Evolutionary conservation across 2,329 filamentous ascomycete species (phyloP).

Genomic region (Calonectria fujianensis): DNA sequence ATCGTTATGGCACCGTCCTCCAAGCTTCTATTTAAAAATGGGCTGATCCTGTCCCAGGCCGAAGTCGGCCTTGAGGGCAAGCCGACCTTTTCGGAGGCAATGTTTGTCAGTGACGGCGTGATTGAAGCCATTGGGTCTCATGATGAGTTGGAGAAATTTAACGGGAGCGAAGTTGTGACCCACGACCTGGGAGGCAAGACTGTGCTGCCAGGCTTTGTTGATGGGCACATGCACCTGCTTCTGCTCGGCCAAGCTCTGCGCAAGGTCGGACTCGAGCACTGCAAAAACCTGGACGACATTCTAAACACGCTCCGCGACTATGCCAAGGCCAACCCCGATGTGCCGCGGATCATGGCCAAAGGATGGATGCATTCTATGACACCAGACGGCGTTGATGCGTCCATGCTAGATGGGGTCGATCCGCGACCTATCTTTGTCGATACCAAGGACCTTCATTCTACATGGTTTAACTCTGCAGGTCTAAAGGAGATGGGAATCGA

Average conservation of each 20-base stretch:
- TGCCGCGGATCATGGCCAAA: conserved; percentile 70
- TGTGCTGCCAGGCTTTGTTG: conserved; percentile 74
- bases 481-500: conserved; percentile 66
- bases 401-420: conserved; percentile 66
- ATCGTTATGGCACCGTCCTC: conserved; percentile 44
- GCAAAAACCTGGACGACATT: conserved; percentile 70
- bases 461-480: conserved; percentile 70
- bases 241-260: conserved; percentile 72
- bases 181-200: conserved; percentile 59
- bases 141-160: conserved; percentile 52
- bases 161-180: conserved; percentile 29
- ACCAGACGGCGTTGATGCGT: conserved; percentile 64
- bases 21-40: conserved; percentile 54
- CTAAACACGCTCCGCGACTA: conserved; percentile 66
- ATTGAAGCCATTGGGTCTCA: conserved; percentile 60
- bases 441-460: conserved; percentile 69
- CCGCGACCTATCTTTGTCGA: conserved; percentile 70
- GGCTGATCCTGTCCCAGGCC: conserved; percentile 54
- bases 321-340: conserved; percentile 67
- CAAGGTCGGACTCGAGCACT: conserved; percentile 70
- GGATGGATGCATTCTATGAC: conserved; percentile 75
- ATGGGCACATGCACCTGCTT: conserved; percentile 75
- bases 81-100: conserved; percentile 57
- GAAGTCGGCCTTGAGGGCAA: conserved; percentile 50
- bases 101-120: conserved; percentile 60